Conservation (phyloP, 345 rosid genomes). For the Anacardium occidentale region DNA sequence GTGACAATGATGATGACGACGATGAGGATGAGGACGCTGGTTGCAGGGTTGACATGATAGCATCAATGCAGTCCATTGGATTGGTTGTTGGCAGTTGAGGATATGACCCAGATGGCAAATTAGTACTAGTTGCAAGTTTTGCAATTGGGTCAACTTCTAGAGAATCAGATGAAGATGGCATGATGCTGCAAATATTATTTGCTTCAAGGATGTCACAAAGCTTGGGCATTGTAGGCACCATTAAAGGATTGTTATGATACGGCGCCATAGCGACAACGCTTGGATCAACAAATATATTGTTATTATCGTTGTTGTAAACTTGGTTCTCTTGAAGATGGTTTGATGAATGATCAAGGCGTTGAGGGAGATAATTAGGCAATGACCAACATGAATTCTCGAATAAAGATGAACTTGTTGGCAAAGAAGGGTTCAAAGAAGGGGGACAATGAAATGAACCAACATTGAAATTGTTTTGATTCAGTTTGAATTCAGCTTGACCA, state of each 20-base stretch:
- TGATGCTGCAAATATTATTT: constrained; percentile 18
- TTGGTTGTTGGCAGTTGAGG: constrained; percentile 25
- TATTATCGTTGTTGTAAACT: constrained; percentile 23
- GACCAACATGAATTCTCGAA: constrained; percentile 28
- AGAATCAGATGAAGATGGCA: constrained; percentile 31
- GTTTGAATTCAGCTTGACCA: constrained; percentile 45
- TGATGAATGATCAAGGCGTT: constrained; percentile 21
- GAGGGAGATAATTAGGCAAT: constrained; percentile 26
- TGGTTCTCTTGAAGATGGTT: constrained; percentile 24
- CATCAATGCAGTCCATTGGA: constrained; percentile 58
- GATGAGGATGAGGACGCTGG: constrained; percentile 35
- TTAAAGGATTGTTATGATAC: neutral
- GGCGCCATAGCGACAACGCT: constrained; percentile 26
- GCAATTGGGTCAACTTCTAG: constrained; percentile 28
- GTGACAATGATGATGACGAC: constrained; percentile 29
- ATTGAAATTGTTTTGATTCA: constrained; percentile 23
- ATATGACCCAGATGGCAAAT: constrained; percentile 28
- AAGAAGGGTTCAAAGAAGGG: constrained; percentile 9
- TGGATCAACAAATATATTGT: constrained; percentile 26
- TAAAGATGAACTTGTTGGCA: constrained; percentile 23
- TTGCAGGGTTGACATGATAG: constrained; percentile 43
- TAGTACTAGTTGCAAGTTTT: constrained; percentile 18
- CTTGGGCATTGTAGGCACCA: constrained; percentile 45
- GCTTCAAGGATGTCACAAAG: constrained; percentile 58
- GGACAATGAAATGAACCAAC: constrained; percentile 28